Evolutionary conservation across 345 rosid genomes (phyloP).

Genomic region (Citrus glauca): DNA sequence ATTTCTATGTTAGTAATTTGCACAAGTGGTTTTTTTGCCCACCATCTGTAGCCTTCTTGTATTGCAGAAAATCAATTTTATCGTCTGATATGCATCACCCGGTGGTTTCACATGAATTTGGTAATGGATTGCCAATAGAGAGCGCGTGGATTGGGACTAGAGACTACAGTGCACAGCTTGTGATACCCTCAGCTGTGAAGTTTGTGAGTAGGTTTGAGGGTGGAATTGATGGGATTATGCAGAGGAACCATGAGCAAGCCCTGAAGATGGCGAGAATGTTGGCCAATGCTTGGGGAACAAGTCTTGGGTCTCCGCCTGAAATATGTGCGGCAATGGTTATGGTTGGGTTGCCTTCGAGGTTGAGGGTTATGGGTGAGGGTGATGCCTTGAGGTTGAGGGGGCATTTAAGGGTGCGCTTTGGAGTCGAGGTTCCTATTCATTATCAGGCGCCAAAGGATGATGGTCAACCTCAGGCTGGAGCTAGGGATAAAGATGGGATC

Average conservation of each 20-base stretch:
- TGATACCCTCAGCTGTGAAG: conserved; percentile 59
- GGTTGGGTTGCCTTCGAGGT: conserved; percentile 70
- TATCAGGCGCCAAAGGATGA: conserved; percentile 49
- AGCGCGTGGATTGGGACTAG: conserved; percentile 76
- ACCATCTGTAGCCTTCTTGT: conserved; percentile 64
- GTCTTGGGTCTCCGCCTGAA: conserved; percentile 61
- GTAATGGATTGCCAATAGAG: conserved; percentile 69
- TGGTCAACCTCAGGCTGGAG: conserved; percentile 37
- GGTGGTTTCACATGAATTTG: conserved; percentile 72
- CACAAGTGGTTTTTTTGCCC: conserved; percentile 86
- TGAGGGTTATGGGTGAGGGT: conserved; percentile 39
- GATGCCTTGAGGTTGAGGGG: conserved; percentile 59
- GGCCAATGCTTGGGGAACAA: conserved; percentile 64
- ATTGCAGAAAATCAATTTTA: conserved; percentile 34
- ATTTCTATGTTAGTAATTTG: conserved; percentile 72
- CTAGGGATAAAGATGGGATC: conserved; percentile 46
- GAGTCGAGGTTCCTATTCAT: conserved; percentile 70
- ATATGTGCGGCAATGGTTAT: conserved; percentile 71
- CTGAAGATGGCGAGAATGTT: conserved; percentile 70
- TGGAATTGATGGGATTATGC: conserved; percentile 60
- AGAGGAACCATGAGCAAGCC: conserved; percentile 57
- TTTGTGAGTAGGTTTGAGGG: conserved; percentile 64
- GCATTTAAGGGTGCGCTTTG: conserved; percentile 42
- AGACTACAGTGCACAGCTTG: conserved; percentile 77
- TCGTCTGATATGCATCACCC: conserved; percentile 60